Conservation (phyloP, 768 basidiomycete species). For the Lactarius indigo region DNA sequence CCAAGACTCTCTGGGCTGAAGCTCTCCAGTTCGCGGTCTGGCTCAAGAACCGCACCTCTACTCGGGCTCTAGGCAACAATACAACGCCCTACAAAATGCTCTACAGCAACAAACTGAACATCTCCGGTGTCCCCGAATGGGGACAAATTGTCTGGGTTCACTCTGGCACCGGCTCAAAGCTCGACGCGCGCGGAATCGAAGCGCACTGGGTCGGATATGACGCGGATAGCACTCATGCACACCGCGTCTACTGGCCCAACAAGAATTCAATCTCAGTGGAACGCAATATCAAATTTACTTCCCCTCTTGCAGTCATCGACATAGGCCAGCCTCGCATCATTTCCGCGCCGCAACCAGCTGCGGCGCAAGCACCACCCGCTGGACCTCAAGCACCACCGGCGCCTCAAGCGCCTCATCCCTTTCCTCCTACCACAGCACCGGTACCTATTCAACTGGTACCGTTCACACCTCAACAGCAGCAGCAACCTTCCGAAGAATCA, state of each 20-base stretch:
- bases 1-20: constrained; percentile 30
- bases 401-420: too few relatives aligned
- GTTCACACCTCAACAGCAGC: too few relatives aligned
- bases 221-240: constrained; percentile 30
- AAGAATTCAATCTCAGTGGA: constrained; percentile 29
- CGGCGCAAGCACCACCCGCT: too few relatives aligned
- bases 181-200: constrained; percentile 12
- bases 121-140: constrained; percentile 17
- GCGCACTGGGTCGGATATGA: constrained; percentile 38
- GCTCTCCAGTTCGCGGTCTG: constrained; percentile 27
- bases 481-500: too few relatives aligned
- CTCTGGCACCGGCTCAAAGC: constrained; percentile 15
- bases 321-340: too few relatives aligned
- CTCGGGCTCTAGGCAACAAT: constrained; percentile 22
- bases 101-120: constrained; percentile 30
- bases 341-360: too few relatives aligned
- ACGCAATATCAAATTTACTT: constrained; percentile 24
- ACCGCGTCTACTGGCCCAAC: constrained; percentile 36
- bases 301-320: rapidly evolving
- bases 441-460: too few relatives aligned
- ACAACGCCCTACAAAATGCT: constrained; percentile 30
- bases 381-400: too few relatives aligned
- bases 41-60: constrained; percentile 12
- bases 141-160: constrained; percentile 25
- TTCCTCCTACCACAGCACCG: too few relatives aligned